A percentile compares a stretch with the other conserved stretches of the same genome.
phyloP scores from a whole-genome alignment of 352 stramenopile genomes.

The Pythium volutum region DNA sequence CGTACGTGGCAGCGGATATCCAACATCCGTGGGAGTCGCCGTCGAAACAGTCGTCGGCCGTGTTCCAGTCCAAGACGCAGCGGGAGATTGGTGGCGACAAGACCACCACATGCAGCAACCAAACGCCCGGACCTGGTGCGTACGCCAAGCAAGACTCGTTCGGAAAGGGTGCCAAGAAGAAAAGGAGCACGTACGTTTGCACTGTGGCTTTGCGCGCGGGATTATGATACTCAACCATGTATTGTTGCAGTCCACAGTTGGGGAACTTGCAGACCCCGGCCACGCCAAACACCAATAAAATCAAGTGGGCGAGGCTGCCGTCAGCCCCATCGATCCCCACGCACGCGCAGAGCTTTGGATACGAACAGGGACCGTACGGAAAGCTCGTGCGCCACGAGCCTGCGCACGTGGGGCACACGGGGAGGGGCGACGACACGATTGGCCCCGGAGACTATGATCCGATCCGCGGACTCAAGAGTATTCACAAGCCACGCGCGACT shows the following conservation, averaged over 20 bases:
- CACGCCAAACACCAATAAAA: constrained; percentile 36
- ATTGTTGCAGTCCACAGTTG: constrained; percentile 10
- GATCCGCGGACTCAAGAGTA: constrained; percentile 56
- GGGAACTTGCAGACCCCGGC: constrained; percentile 31
- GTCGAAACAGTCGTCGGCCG: constrained; percentile 42
- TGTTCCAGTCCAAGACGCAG: constrained; percentile 62
- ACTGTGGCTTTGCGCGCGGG: neutral
- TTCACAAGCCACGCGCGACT: constrained; percentile 57
- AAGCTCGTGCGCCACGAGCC: constrained; percentile 75
- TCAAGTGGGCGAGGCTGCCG: constrained; percentile 66
- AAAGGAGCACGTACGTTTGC: constrained; percentile 25
- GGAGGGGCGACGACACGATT: constrained; percentile 51
- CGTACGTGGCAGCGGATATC: constrained; percentile 34
- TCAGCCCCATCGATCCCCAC: constrained; percentile 74
- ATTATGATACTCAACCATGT: neutral
- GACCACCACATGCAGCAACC: constrained; percentile 25
- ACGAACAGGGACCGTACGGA: constrained; percentile 67
- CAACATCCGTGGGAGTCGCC: constrained; percentile 59
- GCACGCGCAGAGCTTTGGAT: constrained; percentile 72
- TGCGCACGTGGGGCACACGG: constrained; percentile 46
- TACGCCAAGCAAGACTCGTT: constrained; percentile 58
- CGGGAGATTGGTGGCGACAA: constrained; percentile 32
- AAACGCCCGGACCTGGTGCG: constrained; percentile 55
- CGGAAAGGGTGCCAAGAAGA: constrained; percentile 37
- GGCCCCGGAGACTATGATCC: constrained; percentile 76